Evolutionary conservation across 148 eudicot species (phyloP).

Genomic region (Rhododendron kiyosumense): DNA sequence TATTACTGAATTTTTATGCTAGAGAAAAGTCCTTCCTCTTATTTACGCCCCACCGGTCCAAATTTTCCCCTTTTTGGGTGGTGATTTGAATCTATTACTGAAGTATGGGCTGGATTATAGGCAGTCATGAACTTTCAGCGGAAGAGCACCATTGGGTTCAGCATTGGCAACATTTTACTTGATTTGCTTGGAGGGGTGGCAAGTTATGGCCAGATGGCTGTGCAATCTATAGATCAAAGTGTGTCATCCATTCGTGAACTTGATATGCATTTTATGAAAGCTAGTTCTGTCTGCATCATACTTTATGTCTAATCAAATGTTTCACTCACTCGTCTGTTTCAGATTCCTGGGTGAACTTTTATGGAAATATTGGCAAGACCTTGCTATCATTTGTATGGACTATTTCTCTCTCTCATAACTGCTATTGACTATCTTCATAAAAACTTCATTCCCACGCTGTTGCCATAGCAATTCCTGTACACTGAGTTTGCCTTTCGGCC

Average conservation of each 20-base stretch:
- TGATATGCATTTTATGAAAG: neutral
- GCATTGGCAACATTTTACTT: constrained; percentile 79
- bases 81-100: neutral
- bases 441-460: neutral
- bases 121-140: constrained; percentile 70
- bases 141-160: constrained; percentile 85
- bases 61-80: neutral
- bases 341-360: constrained; percentile 90
- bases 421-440: neutral
- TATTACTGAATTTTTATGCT: neutral
- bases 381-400: constrained; percentile 66
- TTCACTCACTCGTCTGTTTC: constrained; percentile 3
- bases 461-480: neutral
- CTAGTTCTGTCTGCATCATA: neutral
- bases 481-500: neutral
- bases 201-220: constrained; percentile 71
- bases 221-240: constrained; percentile 86
- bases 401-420: neutral
- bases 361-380: constrained; percentile 86
- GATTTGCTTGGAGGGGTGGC: constrained; percentile 72
- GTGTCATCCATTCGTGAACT: constrained; percentile 4
- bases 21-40: neutral
- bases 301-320: neutral
- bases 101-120: constrained; percentile 22
- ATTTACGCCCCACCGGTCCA: neutral